Conservation (phyloP, 2,329 filamentous ascomycete genomes). For the Huntiella abstrusa region DNA sequence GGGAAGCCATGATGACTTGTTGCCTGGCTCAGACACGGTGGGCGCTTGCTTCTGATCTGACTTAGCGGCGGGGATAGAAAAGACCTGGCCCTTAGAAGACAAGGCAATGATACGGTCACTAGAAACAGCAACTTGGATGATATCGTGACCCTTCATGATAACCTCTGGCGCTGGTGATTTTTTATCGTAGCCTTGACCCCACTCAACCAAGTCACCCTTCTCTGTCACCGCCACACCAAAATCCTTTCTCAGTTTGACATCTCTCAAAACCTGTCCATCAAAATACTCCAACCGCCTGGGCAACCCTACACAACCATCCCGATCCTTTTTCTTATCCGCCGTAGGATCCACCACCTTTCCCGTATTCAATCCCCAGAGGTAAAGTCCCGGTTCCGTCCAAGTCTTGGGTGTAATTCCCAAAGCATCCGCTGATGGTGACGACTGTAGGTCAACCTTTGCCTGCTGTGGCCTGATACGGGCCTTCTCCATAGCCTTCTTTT, state of each 20-base stretch:
- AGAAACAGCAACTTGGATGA: constrained; percentile 59
- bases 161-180: constrained; percentile 42
- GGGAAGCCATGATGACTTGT: constrained; percentile 44
- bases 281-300: constrained; percentile 68
- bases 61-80: constrained; percentile 63
- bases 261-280: constrained; percentile 63
- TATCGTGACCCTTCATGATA: constrained; percentile 66
- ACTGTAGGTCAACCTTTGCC: constrained; percentile 56
- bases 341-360: constrained; percentile 73
- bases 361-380: constrained; percentile 79
- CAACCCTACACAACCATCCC: constrained; percentile 59
- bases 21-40: constrained; percentile 21
- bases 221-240: constrained; percentile 80
- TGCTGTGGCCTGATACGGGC: constrained; percentile 44
- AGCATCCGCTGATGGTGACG: constrained; percentile 30
- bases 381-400: constrained; percentile 69
- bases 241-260: constrained; percentile 64
- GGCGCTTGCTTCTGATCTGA: constrained; percentile 40
- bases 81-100: constrained; percentile 55
- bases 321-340: constrained; percentile 25
- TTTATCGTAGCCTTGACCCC: constrained; percentile 62
- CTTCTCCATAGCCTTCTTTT: constrained; percentile 31
- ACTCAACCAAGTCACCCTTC: constrained; percentile 76
- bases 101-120: constrained; percentile 69
- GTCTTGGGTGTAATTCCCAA: constrained; percentile 28